Base-by-base conservation (phyloP, 768 basidiomycete genomes). In the Boletus edulis region DNA sequence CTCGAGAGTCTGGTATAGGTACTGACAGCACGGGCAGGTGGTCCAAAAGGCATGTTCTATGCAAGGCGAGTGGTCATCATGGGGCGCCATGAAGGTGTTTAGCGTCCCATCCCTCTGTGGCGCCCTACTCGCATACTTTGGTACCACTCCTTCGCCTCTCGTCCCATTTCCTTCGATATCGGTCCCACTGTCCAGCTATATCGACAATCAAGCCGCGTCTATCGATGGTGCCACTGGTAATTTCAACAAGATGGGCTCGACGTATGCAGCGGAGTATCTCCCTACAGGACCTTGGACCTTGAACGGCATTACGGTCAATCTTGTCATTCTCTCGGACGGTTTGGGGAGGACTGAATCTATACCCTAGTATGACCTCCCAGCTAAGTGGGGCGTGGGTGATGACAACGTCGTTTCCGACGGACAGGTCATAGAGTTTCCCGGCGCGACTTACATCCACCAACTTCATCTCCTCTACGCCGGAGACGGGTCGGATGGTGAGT, bases 391-490 rank as follows among this genome's bases (percentile, higher is more conserved):
- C n/a, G 38, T 43, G 12, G 61, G 53, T 9, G 40, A 67, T 17
- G 80, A 83, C 57, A 83, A 83, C 52, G 66, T 80, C 24, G 62
- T 81, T 29, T 71, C 78, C 15, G 55, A 73, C 8, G 72, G 73
- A 2, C 81, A 83, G 54, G 63, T 73, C 5, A 47, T 82, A 13
- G 54, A 65, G 7, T 64, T 77, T 18, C 50, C 62, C 9, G 49
- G 63, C 0, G 62, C 68, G n/a, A 73, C 71, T 0, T 72, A 64
- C 55, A 69, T 74, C 2, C 81, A 82, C 54, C 73, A 81, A 54
- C 61, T 83, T 24, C 78, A 81, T 52, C 68, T 81, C 47, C 56
- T 81, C 12, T 81, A 81, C 58, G 71, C 78, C 20, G 77, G 76
- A 24, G 77, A 78, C 45, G 72, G 71, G 7, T 52, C 42, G 1